Conservation (phyloP, 2,329 filamentous ascomycete species). For the Talaromyces marneffei region DNA sequence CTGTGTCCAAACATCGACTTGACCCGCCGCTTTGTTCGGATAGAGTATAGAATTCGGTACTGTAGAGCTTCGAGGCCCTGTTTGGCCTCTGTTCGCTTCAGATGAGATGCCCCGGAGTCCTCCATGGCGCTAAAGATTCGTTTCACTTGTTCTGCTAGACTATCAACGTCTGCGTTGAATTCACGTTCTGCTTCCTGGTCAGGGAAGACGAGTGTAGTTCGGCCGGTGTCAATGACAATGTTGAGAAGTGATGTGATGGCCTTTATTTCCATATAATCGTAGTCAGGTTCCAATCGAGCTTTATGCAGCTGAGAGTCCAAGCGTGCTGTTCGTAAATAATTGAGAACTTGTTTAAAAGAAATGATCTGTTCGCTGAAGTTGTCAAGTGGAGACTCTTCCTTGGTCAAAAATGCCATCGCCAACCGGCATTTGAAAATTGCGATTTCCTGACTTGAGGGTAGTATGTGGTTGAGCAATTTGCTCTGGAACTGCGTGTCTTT, state of each 20-base stretch:
- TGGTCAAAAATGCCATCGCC: conserved; percentile 31
- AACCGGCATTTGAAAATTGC: conserved; percentile 38
- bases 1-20: conserved; percentile 37
- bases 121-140: conserved; percentile 57
- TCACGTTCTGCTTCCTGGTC: conserved; percentile 35
- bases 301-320: conserved; percentile 29
- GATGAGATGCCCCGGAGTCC: conserved; percentile 66
- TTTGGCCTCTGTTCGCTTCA: conserved; percentile 71
- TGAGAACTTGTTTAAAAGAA: conserved; percentile 27
- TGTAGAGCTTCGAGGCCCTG: conserved; percentile 67
- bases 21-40: conserved; percentile 58
- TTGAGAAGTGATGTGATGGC: conserved; percentile 65
- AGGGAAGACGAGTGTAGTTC: conserved; percentile 26
- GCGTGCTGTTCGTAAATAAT: conserved; percentile 25
- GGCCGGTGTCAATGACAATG: conserved; percentile 64
- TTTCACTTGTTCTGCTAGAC: conserved; percentile 56
- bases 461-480: conserved; percentile 36
- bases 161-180: conserved; percentile 70
- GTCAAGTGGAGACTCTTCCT: conserved; percentile 23
- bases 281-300: conserved; percentile 20
- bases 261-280: conserved; percentile 62
- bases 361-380: conserved; percentile 25
- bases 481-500: conserved; percentile 34
- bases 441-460: conserved; percentile 32
- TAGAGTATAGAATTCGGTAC: conserved; percentile 63